phyloP scores from a whole-genome alignment of 805 yeast species.

The Candida fluviatilis region DNA sequence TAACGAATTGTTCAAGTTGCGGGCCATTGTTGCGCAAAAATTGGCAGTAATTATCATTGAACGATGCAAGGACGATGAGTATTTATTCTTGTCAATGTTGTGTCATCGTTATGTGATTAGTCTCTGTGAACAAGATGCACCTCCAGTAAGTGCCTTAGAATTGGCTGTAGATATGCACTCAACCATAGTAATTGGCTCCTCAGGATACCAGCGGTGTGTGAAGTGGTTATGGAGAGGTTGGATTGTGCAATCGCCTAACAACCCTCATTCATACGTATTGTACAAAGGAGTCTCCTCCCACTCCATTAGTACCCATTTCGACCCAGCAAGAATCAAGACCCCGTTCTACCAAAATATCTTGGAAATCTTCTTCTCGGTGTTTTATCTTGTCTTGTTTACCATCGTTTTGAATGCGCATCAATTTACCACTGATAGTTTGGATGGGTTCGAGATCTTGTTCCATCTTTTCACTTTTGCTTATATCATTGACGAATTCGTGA shows the following conservation, averaged over 20 bases:
- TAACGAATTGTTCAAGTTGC: constrained; percentile 53
- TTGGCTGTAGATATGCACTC: constrained; percentile 84
- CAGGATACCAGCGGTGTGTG: constrained; percentile 82
- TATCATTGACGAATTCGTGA: constrained; percentile 61
- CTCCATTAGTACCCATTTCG: constrained; percentile 58
- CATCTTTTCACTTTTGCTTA: constrained; percentile 66
- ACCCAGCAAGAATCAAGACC: constrained; percentile 79
- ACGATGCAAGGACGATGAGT: constrained; percentile 50
- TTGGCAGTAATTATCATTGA: constrained; percentile 72
- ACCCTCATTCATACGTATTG: constrained; percentile 64
- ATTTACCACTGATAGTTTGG: constrained; percentile 25
- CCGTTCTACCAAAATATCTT: constrained; percentile 77
- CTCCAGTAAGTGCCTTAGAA: constrained; percentile 74
- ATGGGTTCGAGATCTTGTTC: constrained; percentile 51
- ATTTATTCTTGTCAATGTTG: constrained; percentile 68
- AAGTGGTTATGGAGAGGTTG: constrained; percentile 94
- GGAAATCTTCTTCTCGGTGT: constrained; percentile 62
- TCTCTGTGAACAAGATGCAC: constrained; percentile 55
- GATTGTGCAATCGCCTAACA: constrained; percentile 71
- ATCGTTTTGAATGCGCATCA: constrained; percentile 58
- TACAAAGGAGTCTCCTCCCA: constrained; percentile 58
- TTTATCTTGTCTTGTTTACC: constrained; percentile 61
- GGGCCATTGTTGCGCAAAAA: constrained; percentile 70
- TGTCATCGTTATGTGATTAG: constrained; percentile 71
- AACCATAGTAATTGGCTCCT: constrained; percentile 68